Conservation (phyloP, 371 early-diverging fungal genomes). For the Spraguea lophii region DNA sequence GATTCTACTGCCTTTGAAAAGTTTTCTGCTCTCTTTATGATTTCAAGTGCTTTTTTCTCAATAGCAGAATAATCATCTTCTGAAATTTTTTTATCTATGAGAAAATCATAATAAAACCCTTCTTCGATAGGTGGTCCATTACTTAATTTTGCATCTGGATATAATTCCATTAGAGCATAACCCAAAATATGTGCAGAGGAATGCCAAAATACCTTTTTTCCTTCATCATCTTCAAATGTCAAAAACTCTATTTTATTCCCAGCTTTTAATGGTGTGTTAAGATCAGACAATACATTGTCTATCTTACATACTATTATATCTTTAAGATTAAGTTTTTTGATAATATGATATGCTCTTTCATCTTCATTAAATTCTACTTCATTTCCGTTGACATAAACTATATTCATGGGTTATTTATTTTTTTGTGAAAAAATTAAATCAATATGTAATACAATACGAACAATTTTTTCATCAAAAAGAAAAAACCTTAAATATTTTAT, state of each 20-base stretch:
- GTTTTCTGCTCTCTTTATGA: constrained; percentile 76
- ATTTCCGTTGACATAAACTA: too few species aligned
- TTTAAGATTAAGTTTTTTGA: constrained; percentile 4
- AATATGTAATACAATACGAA: too few species aligned
- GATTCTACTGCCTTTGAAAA: constrained; percentile 67
- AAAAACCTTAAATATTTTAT: too few species aligned
- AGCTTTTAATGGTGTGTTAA: constrained; percentile 60
- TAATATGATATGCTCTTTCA: too few species aligned
- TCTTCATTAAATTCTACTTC: too few species aligned
- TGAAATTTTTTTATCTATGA: constrained; percentile 51
- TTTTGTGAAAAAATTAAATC: too few species aligned
- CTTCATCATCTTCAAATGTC: constrained; percentile 75
- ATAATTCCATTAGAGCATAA: constrained; percentile 52
- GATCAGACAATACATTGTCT: constrained; percentile 73
- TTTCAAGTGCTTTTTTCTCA: constrained; percentile 58
- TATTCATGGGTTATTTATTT: too few species aligned
- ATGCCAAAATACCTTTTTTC: constrained; percentile 89
- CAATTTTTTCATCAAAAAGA: too few species aligned
- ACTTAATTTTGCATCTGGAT: constrained; percentile 75
- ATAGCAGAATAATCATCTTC: constrained; percentile 62
- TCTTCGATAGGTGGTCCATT: constrained; percentile 90
- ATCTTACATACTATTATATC: constrained; percentile 44
- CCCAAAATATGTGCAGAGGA: constrained; percentile 97
- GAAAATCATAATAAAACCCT: constrained; percentile 97
- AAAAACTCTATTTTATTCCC: constrained; percentile 64